Evolutionary conservation across 495 filamentous ascomycete species (phyloP), one percentile per base, ranked within the genome.

Genomic region (Lindgomyces ingoldianus): DNA sequence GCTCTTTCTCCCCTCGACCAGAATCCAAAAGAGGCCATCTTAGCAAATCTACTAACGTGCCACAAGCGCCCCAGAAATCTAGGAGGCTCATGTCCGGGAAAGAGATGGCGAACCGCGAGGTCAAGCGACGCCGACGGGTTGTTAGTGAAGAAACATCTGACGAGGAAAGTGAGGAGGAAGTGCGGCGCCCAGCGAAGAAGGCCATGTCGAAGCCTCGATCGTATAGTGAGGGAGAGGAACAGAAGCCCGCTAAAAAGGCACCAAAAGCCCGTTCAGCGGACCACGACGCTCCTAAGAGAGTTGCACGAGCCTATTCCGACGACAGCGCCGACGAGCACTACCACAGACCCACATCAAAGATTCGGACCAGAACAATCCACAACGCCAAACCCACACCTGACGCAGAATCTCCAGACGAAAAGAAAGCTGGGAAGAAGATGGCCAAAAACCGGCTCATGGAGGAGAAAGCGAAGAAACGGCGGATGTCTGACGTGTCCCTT

Each of bases 41-140:
- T 18, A 57, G 39, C 25, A 67, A 66, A 44, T 26, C 49, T 1
- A 30, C 58, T 3, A 64, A 48, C 4, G 33, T 19, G 12, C 30
- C 54, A 16, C 57, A 51, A 36, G 60, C 19, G 4, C 57, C 60
- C 4, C 60, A 67, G 41, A 72, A 67, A 30, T 58, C 63, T 24
- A 62, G 69, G 47, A 42, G 66, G 24, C 51, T 68, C 22, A 67
- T 65, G 39, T 67, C 67, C 19, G 67, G 67, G 4, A 66, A 59
- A 27, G 67, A 72, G 45, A 62, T 67, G 54, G 59, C 63, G 16
- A 70, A 62, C 18, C 57, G 63, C 14, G 66, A 59, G 44, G 50
- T 49, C n/a, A 63, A 72, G 52, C 52, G 63, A 19, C 36, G 58
- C 16, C 26, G 66, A 60, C 26, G 61, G 45, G 50, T 60, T 4